phyloP scores from a whole-genome alignment of 2,329 filamentous ascomycete genomes.

The Apiospora sp. region DNA sequence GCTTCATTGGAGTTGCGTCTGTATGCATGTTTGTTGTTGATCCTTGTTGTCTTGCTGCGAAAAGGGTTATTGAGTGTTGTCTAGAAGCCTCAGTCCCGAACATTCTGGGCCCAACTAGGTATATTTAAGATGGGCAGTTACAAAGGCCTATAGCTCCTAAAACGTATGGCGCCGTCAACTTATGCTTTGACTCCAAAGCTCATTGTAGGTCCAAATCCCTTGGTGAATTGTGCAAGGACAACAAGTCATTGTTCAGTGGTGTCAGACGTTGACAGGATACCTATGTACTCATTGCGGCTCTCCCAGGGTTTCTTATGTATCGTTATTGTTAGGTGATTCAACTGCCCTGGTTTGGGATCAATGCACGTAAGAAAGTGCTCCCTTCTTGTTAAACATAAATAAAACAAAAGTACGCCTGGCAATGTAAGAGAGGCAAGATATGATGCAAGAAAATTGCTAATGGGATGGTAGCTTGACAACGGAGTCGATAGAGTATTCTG shows the following conservation, averaged over 20 bases:
- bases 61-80: not conserved
- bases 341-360: not conserved
- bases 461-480: not conserved
- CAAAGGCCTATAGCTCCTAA: not conserved
- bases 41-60: not conserved
- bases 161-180: not conserved
- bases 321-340: not conserved
- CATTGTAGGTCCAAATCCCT: not conserved
- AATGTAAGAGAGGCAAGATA: not conserved
- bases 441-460: not conserved
- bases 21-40: not conserved
- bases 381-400: not conserved
- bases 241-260: not conserved
- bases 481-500: not conserved
- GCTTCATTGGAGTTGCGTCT: not conserved
- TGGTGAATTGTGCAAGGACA: not conserved
- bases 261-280: not conserved
- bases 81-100: not conserved
- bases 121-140: not conserved
- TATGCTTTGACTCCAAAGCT: not conserved
- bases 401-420: too few relatives aligned
- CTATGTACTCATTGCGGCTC: not conserved
- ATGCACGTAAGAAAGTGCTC: too few relatives aligned
- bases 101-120: not conserved
- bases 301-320: not conserved